These are phyloP conservation scores for Aciculoconidium aculeatum DNA, from an alignment of 805 yeast genomes.

Conservation along the genomic window DNA sequence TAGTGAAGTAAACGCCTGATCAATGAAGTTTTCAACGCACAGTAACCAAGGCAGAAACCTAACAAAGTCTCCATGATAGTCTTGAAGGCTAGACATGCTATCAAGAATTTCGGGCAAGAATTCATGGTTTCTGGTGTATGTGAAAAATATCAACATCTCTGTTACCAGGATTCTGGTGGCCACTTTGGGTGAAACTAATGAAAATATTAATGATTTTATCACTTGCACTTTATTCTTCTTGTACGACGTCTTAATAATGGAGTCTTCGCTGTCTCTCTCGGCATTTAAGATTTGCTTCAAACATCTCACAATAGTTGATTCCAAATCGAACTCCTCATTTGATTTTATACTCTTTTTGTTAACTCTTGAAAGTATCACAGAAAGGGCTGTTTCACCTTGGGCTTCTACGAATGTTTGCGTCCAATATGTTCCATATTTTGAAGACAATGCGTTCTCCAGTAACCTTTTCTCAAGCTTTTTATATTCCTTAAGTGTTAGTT, in stretches of 20 bases:
- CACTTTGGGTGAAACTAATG: constrained; percentile 35
- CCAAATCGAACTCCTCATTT: constrained; percentile 39
- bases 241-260: constrained; percentile 8
- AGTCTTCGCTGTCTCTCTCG: constrained; percentile 11
- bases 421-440: constrained; percentile 24
- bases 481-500: constrained; percentile 26
- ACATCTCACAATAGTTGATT: constrained; percentile 32
- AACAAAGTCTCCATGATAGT: constrained; percentile 27
- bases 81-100: constrained; percentile 29
- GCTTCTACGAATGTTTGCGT: constrained; percentile 27
- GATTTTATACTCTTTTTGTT: constrained; percentile 39
- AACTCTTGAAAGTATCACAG: constrained; percentile 32
- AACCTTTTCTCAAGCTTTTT: constrained; percentile 31
- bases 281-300: constrained; percentile 28
- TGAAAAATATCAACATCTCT: constrained; percentile 35
- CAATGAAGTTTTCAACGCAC: constrained; percentile 30
- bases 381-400: constrained; percentile 39
- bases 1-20: constrained; percentile 20
- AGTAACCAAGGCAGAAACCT: constrained; percentile 38
- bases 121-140: constrained; percentile 21
- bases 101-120: constrained; percentile 24
- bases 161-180: constrained; percentile 37
- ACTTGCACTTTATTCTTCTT: constrained; percentile 25
- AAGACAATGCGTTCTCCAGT: constrained; percentile 12
- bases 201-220: constrained; percentile 31